Conservation (phyloP, 1,284 basidiomycete genomes). For the Ceratobasidium sp. region DNA sequence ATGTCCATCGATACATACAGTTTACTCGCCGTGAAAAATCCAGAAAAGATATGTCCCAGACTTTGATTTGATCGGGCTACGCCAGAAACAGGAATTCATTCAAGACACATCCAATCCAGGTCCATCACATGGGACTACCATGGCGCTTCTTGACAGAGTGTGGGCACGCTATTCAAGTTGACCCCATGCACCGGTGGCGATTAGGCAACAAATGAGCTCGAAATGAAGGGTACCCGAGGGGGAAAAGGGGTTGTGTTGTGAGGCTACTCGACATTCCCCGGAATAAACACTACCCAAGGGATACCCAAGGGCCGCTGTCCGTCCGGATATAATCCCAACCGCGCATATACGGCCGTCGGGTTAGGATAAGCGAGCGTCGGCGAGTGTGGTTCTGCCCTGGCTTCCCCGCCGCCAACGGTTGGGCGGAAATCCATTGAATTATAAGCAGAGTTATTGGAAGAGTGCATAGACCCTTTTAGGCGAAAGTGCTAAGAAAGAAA, state of each 20-base stretch:
- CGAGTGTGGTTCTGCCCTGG: conserved; percentile 3
- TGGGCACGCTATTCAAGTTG: conserved; percentile 28
- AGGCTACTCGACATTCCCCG: conserved; percentile 15
- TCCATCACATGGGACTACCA: conserved; percentile 32
- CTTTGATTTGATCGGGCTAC: conserved; percentile 32
- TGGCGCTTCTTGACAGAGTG: conserved; percentile 33
- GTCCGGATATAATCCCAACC: conserved; percentile 11
- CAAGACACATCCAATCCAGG: conserved; percentile 23
- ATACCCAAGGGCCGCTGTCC: not conserved
- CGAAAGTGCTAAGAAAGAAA: conserved; percentile 29
- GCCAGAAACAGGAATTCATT: conserved; percentile 24
- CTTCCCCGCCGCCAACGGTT: conserved; percentile 17
- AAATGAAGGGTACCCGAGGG: conserved; percentile 22
- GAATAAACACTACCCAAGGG: conserved; percentile 11
- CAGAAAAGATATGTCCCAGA: conserved; percentile 35
- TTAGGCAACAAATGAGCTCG: conserved; percentile 35
- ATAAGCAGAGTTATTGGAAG: conserved; percentile 35
- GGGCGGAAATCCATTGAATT: conserved; percentile 36
- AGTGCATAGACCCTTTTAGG: conserved; percentile 31
- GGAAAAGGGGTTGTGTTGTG: conserved; percentile 29
- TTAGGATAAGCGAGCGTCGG: not conserved
- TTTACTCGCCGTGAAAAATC: conserved; percentile 32
- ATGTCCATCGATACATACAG: conserved; percentile 33
- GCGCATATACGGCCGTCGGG: not conserved
- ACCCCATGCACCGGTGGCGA: conserved; percentile 6